A percentile compares a stretch with the other conserved stretches of the same genome.
These are phyloP conservation scores for Annona cherimola DNA, from an alignment of 164 flowering plant species.

Conservation along the genomic window DNA sequence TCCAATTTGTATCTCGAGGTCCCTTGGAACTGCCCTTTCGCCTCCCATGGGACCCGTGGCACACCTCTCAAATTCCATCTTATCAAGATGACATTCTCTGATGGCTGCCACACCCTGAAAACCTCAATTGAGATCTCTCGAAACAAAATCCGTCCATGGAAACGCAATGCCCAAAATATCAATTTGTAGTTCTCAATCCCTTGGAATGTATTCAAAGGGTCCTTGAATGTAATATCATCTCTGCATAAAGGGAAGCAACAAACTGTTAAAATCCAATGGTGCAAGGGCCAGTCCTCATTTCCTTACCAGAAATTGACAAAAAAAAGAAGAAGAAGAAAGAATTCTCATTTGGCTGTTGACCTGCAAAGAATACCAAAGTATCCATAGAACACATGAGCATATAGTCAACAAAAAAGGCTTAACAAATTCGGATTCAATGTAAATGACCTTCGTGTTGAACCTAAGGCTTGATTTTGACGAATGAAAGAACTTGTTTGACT, in stretches of 20 bases:
- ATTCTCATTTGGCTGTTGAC: too few relatives aligned
- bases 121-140: slow-evolving; percentile 68
- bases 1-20: slow-evolving; percentile 84
- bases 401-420: too few relatives aligned
- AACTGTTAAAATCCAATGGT: neutral
- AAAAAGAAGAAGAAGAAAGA: too few relatives aligned
- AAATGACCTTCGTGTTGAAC: too few relatives aligned
- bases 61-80: slow-evolving; percentile 81
- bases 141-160: slow-evolving; percentile 73
- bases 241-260: slow-evolving; percentile 30
- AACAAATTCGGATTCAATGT: too few relatives aligned
- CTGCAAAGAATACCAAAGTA: too few relatives aligned
- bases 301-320: too few relatives aligned
- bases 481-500: too few relatives aligned
- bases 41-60: slow-evolving; percentile 98
- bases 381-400: too few relatives aligned
- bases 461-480: too few relatives aligned
- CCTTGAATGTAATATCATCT: slow-evolving; percentile 75
- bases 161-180: slow-evolving; percentile 86
- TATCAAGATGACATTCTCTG: slow-evolving; percentile 70
- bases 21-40: slow-evolving; percentile 79
- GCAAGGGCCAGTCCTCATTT: neutral
- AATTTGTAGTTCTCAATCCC: slow-evolving; percentile 83
- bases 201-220: slow-evolving; percentile 78
- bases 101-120: slow-evolving; percentile 75